Percentiles rank a stretch among this genome's conserved stretches.
Conservation (phyloP, 1,284 basidiomycete genomes). For the Cystobasidium pallidum region DNA sequence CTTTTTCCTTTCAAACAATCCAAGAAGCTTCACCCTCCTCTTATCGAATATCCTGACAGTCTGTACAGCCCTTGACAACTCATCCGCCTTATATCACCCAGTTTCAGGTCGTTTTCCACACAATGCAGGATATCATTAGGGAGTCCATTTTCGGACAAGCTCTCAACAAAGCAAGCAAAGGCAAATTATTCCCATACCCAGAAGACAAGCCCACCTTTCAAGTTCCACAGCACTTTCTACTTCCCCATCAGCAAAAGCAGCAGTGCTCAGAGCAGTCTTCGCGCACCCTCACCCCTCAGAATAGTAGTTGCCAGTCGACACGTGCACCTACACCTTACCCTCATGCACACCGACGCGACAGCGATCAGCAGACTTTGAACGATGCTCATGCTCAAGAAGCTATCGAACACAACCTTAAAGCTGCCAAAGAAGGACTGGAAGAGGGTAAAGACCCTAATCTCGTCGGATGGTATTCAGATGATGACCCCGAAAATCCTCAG, state of each 20-base stretch:
- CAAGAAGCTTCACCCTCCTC: too few species aligned
- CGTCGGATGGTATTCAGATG: constrained; percentile 54
- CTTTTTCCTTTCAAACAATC: too few species aligned
- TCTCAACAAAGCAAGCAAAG: constrained; percentile 46
- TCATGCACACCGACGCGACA: constrained; percentile 7
- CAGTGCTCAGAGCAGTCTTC: constrained; percentile 2
- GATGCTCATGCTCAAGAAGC: constrained; percentile 25
- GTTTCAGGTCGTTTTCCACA: not conserved
- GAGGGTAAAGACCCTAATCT: constrained; percentile 49
- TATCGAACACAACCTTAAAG: constrained; percentile 18
- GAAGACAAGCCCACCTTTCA: constrained; percentile 49
- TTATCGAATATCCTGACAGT: too few species aligned
- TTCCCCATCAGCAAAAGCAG: constrained; percentile 15
- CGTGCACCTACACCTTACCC: constrained; percentile 19
- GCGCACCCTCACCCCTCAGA: not conserved
- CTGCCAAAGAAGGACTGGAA: constrained; percentile 8
- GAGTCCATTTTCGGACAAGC: constrained; percentile 13
- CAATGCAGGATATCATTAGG: constrained; percentile 42
- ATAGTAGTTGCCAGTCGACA: constrained; percentile 10
- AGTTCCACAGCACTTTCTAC: constrained; percentile 45
- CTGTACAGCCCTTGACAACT: too few species aligned
- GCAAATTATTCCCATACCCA: constrained; percentile 47
- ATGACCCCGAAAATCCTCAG: constrained; percentile 56
- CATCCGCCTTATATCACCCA: not conserved
- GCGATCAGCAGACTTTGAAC: constrained; percentile 24